Percentiles rank a stretch among this genome's conserved stretches.
Evolutionary conservation across 2,329 filamentous ascomycete species (phyloP).

Genomic region (Neonectria punicea): DNA sequence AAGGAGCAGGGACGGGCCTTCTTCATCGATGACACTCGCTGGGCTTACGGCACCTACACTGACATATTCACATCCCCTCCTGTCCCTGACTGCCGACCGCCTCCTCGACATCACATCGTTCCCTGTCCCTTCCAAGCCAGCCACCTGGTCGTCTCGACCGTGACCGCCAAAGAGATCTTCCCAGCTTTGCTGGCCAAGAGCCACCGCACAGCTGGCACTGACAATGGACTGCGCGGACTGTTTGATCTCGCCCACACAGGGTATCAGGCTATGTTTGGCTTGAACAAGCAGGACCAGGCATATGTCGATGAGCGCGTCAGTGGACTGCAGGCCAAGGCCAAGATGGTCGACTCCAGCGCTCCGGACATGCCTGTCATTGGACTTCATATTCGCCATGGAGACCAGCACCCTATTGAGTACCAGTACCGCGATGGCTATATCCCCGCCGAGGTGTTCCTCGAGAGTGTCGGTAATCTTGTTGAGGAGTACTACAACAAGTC

Average conservation of each 20-base stretch:
- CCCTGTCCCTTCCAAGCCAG: constrained; percentile 81
- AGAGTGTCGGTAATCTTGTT: constrained; percentile 67
- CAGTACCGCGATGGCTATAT: constrained; percentile 84
- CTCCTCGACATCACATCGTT: constrained; percentile 78
- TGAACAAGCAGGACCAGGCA: constrained; percentile 70
- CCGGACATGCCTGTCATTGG: constrained; percentile 64
- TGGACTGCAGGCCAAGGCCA: constrained; percentile 62
- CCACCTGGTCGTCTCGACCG: constrained; percentile 78
- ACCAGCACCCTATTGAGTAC: constrained; percentile 79
- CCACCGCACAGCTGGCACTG: constrained; percentile 38
- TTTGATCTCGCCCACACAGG: constrained; percentile 76
- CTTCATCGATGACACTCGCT: constrained; percentile 86
- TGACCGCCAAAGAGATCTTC: constrained; percentile 73
- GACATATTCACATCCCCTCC: constrained; percentile 78
- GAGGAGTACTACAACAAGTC: constrained; percentile 59
- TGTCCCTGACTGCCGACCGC: constrained; percentile 72
- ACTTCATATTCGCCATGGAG: constrained; percentile 83
- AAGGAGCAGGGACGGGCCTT: constrained; percentile 79
- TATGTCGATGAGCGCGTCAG: constrained; percentile 71
- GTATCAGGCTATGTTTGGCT: constrained; percentile 78
- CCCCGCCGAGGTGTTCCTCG: constrained; percentile 74
- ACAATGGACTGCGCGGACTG: constrained; percentile 59
- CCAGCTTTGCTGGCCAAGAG: constrained; percentile 60
- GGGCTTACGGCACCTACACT: constrained; percentile 82
- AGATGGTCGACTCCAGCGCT: constrained; percentile 52